phyloP scores from a whole-genome alignment of 2,329 filamentous ascomycete species.

The Neophaeococcomyces mojaviensis region DNA sequence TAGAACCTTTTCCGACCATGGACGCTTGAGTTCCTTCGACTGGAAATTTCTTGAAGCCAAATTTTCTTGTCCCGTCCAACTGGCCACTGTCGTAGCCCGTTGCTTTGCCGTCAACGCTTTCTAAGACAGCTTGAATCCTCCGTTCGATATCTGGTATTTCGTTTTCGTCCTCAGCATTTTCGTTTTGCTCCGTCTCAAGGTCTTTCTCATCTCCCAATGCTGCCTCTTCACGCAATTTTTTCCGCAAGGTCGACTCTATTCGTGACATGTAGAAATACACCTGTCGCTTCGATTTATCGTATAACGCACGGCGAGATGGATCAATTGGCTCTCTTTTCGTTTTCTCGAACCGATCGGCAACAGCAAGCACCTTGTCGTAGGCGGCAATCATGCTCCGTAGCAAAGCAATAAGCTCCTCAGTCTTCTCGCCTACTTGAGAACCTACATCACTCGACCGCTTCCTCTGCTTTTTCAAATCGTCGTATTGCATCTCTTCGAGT shows the following conservation, averaged over 20 bases:
- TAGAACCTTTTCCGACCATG: slow-evolving; percentile 1
- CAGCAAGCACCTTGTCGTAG: slow-evolving; percentile 25
- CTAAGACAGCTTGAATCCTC: slow-evolving; percentile 2
- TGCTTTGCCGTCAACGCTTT: slow-evolving; percentile 1
- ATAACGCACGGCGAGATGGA: slow-evolving; percentile 3
- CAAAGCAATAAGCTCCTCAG: slow-evolving; percentile 21
- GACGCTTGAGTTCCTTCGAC: not conserved
- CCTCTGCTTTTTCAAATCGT: slow-evolving; percentile 11
- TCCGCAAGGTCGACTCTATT: not conserved
- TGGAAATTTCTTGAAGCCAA: not conserved
- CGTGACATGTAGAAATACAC: slow-evolving; percentile 3
- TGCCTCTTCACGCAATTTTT: not conserved
- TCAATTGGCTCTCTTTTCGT: slow-evolving; percentile 19
- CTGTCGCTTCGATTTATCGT: slow-evolving; percentile 2
- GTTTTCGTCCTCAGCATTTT: not conserved
- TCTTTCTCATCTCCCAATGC: slow-evolving; percentile 1
- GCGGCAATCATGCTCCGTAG: slow-evolving; percentile 27
- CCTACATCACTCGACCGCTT: not conserved
- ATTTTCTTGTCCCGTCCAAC: not conserved
- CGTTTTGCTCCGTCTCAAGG: not conserved
- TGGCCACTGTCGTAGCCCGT: not conserved
- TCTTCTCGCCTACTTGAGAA: slow-evolving; percentile 10
- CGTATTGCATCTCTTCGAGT: slow-evolving; percentile 15
- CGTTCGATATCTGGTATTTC: slow-evolving; percentile 3
- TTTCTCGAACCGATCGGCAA: slow-evolving; percentile 19